These are phyloP conservation scores for Microstegium vimineum DNA, from an alignment of 176 grass and related monocot species.

Conservation along the genomic window DNA sequence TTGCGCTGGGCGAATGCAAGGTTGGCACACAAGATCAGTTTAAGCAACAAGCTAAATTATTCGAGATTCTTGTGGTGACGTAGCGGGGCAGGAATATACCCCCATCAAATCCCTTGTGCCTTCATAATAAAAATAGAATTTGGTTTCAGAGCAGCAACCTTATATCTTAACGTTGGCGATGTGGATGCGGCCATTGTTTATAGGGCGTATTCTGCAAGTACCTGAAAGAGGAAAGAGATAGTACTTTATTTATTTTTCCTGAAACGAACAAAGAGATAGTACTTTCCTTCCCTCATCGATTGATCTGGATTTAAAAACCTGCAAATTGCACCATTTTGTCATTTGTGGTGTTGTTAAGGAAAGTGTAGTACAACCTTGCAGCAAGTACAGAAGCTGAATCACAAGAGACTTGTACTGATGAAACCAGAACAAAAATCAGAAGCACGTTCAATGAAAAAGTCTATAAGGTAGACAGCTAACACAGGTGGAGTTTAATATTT, in stretches of 20 bases:
- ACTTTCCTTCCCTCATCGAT: not conserved
- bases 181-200: constrained; percentile 20
- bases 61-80: constrained; percentile 39
- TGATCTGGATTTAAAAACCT: not conserved
- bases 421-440: constrained; percentile 4
- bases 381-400: constrained; percentile 12
- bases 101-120: constrained; percentile 30
- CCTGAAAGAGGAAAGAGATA: constrained; percentile 30
- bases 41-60: constrained; percentile 27
- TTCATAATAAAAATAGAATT: constrained; percentile 16
- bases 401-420: constrained; percentile 10
- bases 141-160: constrained; percentile 24
- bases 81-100: constrained; percentile 37
- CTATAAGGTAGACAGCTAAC: not conserved
- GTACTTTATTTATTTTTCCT: not conserved
- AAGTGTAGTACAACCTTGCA: not conserved
- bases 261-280: not conserved
- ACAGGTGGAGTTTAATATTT: not conserved
- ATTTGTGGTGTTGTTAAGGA: not conserved
- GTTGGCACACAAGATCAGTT: constrained; percentile 31
- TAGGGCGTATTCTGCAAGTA: not conserved
- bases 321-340: constrained; percentile 23
- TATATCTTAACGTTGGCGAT: constrained; percentile 32
- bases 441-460: not conserved
- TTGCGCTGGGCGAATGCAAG: constrained; percentile 27